phyloP scores from a whole-genome alignment of 257 asterid genomes.

The Jacaranda mimosifolia region DNA sequence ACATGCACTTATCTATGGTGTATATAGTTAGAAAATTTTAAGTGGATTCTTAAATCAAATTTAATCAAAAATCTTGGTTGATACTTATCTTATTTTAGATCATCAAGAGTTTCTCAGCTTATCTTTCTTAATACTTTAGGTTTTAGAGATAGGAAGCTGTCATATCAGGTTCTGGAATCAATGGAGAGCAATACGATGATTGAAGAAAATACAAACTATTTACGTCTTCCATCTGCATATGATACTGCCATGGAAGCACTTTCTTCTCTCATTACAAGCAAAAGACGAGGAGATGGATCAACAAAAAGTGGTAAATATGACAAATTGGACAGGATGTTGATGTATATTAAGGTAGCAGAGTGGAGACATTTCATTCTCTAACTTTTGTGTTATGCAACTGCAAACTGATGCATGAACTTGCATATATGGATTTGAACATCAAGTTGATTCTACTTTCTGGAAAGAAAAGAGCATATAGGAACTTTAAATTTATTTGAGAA shows the following conservation, averaged over 20 bases:
- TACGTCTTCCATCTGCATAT: slow-evolving; percentile 56
- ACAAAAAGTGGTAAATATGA: slow-evolving; percentile 40
- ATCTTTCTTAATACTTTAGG: slow-evolving; percentile 40
- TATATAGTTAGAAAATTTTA: background rate
- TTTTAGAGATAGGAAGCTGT: slow-evolving; percentile 41
- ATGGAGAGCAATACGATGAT: slow-evolving; percentile 43
- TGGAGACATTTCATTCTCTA: background rate
- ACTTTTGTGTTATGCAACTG: background rate
- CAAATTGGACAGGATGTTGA: slow-evolving; percentile 75
- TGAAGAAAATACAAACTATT: slow-evolving; percentile 49
- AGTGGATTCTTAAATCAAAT: background rate
- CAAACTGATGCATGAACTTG: background rate
- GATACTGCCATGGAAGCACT: slow-evolving; percentile 91
- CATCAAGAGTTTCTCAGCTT: slow-evolving; percentile 6
- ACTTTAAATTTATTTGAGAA: too few relatives aligned
- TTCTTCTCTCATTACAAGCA: slow-evolving; percentile 78
- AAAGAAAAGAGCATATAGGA: background rate
- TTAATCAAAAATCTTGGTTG: background rate
- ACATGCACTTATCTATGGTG: slow-evolving; percentile 12
- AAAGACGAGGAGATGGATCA: slow-evolving; percentile 63
- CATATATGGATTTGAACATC: background rate
- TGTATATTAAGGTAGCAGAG: slow-evolving; percentile 70
- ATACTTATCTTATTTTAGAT: slow-evolving; percentile 8
- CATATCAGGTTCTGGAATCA: slow-evolving; percentile 47
- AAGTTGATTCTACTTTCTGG: background rate